Conservation (phyloP, 176 grass and related monocot genomes). For the Avena insularis region DNA sequence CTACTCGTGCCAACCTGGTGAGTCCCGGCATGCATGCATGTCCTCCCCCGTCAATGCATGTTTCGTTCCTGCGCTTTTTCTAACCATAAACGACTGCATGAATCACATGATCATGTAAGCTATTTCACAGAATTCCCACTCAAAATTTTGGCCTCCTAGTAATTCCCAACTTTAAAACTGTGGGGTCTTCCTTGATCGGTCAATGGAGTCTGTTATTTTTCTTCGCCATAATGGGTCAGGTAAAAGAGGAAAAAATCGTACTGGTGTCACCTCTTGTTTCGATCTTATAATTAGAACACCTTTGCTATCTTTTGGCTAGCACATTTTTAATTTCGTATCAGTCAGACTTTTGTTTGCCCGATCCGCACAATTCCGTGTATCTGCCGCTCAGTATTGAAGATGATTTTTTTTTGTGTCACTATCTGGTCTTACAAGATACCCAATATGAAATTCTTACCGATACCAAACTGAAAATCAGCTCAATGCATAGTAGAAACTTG, state of each 20-base stretch:
- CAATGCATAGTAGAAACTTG: too few species aligned
- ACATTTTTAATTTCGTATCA: too few species aligned
- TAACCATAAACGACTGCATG: neutral
- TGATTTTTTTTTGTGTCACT: too few species aligned
- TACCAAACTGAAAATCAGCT: too few species aligned
- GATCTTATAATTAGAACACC: too few species aligned
- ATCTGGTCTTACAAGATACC: too few species aligned
- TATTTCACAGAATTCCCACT: neutral
- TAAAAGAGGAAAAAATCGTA: too few species aligned
- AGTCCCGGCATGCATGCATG: constrained; percentile 35
- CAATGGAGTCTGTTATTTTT: neutral
- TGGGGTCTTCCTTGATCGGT: neutral
- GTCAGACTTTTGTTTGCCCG: too few species aligned
- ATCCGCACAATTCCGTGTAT: too few species aligned
- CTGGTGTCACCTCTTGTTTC: neutral
- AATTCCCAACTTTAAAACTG: neutral
- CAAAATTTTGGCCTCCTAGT: neutral
- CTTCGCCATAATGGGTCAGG: neutral
- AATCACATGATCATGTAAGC: neutral
- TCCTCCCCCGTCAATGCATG: constrained; percentile 11
- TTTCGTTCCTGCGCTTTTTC: neutral
- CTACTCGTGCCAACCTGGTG: constrained; percentile 70
- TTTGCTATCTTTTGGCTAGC: too few species aligned
- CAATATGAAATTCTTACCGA: too few species aligned
- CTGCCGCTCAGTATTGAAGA: too few species aligned